Conservation (phyloP, 768 basidiomycete genomes). For the Lentinula raphanica region DNA sequence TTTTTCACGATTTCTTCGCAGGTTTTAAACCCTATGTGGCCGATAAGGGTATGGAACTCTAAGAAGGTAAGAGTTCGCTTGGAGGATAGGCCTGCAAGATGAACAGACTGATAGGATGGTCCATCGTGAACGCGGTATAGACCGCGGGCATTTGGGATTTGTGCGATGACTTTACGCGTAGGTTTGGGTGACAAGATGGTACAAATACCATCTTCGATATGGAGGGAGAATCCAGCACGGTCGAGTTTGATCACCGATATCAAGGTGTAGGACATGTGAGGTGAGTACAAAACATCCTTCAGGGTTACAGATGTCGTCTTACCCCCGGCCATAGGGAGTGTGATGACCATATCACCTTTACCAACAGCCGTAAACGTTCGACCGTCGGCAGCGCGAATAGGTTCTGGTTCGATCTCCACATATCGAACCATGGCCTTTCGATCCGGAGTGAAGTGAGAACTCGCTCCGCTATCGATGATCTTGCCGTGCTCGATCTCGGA, state of each 20-base stretch:
- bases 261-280: slow-evolving; percentile 24
- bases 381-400: slow-evolving; percentile 25
- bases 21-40: slow-evolving; percentile 19
- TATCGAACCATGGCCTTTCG: slow-evolving; percentile 22
- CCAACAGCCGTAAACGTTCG: slow-evolving; percentile 19
- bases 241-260: slow-evolving; percentile 21
- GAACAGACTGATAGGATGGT: neutral
- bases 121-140: slow-evolving; percentile 18
- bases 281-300: slow-evolving; percentile 20
- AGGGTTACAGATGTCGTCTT: slow-evolving; percentile 15
- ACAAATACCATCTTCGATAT: slow-evolving; percentile 10
- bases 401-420: slow-evolving; percentile 5
- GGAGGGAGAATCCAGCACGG: slow-evolving; percentile 10
- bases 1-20: slow-evolving; percentile 15
- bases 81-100: neutral
- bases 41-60: slow-evolving; percentile 22
- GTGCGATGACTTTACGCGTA: slow-evolving; percentile 12
- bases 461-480: slow-evolving; percentile 29
- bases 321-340: slow-evolving; percentile 18
- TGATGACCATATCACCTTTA: slow-evolving; percentile 21
- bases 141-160: slow-evolving; percentile 18
- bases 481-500: neutral
- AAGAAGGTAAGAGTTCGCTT: neutral
- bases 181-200: slow-evolving; percentile 9
- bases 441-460: slow-evolving; percentile 27